Percentiles rank a stretch among this genome's conserved stretches.
phyloP scores from a whole-genome alignment of 2,329 filamentous ascomycete species.

The Cucurbitaria berberidis region DNA sequence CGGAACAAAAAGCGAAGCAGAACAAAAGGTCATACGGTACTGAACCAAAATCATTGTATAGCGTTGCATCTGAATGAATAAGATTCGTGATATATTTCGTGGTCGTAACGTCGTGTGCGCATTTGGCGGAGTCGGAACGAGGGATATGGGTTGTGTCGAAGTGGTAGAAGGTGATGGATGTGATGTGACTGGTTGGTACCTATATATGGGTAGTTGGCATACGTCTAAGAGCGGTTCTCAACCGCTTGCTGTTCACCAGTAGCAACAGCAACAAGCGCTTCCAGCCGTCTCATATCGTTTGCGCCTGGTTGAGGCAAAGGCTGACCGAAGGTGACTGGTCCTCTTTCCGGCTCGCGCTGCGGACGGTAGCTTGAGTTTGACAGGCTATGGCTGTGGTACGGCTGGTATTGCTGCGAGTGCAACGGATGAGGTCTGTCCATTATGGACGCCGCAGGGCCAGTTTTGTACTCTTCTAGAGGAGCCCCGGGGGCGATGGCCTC shows the following conservation, averaged over 20 bases:
- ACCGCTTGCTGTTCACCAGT: conserved; percentile 60
- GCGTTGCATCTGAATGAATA: conserved; percentile 21
- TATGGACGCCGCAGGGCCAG: conserved; percentile 35
- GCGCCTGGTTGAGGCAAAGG: conserved; percentile 43
- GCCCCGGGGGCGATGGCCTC: conserved; percentile 52
- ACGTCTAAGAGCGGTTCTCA: conserved; percentile 30
- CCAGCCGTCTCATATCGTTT: conserved; percentile 62
- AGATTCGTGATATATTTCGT: conserved; percentile 26
- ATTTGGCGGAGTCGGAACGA: conserved; percentile 6
- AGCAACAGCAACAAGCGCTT: conserved; percentile 70
- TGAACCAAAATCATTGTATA: conserved; percentile 23
- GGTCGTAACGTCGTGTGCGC: conserved; percentile 30
- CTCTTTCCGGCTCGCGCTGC: conserved; percentile 39
- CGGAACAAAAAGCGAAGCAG: conserved; percentile 16
- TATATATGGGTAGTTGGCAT: background rate
- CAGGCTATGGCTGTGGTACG: conserved; percentile 38
- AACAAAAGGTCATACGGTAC: conserved; percentile 18
- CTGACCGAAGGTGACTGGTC: conserved; percentile 39
- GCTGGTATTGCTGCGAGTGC: conserved; percentile 34
- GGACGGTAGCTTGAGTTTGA: conserved; percentile 39
- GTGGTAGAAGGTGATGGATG: background rate
- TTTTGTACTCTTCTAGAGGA: conserved; percentile 51
- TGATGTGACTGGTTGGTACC: background rate
- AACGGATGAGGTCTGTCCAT: conserved; percentile 47
- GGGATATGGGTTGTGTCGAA: conserved; percentile 1